phyloP scores from a whole-genome alignment of 768 basidiomycete species.

The Tubosaeta sp. region DNA sequence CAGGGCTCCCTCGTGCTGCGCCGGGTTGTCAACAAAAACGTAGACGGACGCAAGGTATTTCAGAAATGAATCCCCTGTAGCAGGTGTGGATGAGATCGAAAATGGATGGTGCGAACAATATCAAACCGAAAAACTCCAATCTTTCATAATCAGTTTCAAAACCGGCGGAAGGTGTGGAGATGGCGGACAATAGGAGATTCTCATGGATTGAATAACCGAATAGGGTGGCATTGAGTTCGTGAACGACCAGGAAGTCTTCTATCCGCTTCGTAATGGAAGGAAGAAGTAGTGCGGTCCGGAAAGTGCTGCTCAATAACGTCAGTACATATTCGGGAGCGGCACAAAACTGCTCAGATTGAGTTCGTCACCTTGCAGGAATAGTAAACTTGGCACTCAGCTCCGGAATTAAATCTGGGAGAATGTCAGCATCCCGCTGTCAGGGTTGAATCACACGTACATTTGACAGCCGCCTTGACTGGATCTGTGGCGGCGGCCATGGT shows the following conservation, averaged over 20 bases:
- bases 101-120: slow-evolving; percentile 4
- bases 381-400: slow-evolving; percentile 72
- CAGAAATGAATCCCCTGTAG: slow-evolving; percentile 70
- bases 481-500: slow-evolving; percentile 36
- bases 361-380: slow-evolving; percentile 63
- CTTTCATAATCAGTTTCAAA: slow-evolving; percentile 80
- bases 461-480: slow-evolving; percentile 42
- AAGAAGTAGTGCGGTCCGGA: slow-evolving; percentile 63
- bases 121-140: slow-evolving; percentile 72
- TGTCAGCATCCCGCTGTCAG: slow-evolving; percentile 26
- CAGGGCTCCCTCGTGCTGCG: slow-evolving; percentile 60
- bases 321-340: slow-evolving; percentile 16
- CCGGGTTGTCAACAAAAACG: slow-evolving; percentile 66
- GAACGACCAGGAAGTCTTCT: slow-evolving; percentile 70
- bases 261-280: slow-evolving; percentile 73
- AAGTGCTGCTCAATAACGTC: slow-evolving; percentile 43
- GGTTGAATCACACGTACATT: slow-evolving; percentile 46
- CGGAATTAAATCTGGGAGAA: slow-evolving; percentile 68
- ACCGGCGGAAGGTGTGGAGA: slow-evolving; percentile 66
- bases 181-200: slow-evolving; percentile 56
- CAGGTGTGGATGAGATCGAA: slow-evolving; percentile 7
- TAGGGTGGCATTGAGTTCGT: slow-evolving; percentile 69
- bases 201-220: slow-evolving; percentile 64
- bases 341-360: slow-evolving; percentile 14
- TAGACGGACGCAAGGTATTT: slow-evolving; percentile 76